Conservation (phyloP, 1,139 yeast genomes). For the Pichia inconspicua region DNA sequence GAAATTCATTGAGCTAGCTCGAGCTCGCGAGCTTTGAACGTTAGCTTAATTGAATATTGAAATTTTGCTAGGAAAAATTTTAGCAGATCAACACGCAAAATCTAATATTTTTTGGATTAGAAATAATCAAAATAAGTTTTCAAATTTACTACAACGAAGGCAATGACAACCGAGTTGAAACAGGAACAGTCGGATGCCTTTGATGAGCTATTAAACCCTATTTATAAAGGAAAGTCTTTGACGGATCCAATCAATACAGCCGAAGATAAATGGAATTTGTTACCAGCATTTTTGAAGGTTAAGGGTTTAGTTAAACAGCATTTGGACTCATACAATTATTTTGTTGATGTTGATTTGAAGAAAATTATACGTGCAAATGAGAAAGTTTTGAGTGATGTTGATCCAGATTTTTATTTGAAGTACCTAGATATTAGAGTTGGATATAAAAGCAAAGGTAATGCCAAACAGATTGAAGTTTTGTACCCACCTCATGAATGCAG, state of each 20-base stretch:
- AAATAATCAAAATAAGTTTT: background rate
- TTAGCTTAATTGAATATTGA: no score
- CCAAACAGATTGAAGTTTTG: constrained; percentile 51
- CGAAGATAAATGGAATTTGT: constrained; percentile 88
- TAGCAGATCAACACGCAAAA: background rate
- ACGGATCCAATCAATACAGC: constrained; percentile 88
- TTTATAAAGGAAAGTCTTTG: constrained; percentile 75
- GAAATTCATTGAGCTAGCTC: no score
- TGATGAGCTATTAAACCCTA: constrained; percentile 69
- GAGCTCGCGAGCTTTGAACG: no score
- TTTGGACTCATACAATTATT: constrained; percentile 91
- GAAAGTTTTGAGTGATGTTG: constrained; percentile 83
- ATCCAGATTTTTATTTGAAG: constrained; percentile 90
- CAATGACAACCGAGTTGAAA: constrained; percentile 10
- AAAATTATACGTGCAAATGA: constrained; percentile 91
- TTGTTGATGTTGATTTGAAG: constrained; percentile 86
- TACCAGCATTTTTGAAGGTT: constrained; percentile 92
- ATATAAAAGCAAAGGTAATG: constrained; percentile 46
- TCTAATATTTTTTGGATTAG: background rate
- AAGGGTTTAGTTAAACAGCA: constrained; percentile 97
- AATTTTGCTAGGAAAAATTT: background rate
- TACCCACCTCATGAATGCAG: constrained; percentile 96
- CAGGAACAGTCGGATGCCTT: constrained; percentile 38
- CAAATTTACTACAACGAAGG: background rate
- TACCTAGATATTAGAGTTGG: constrained; percentile 91